phyloP scores from a whole-genome alignment of 2,329 filamentous ascomycete species.

The Exophiala aquamarina region DNA sequence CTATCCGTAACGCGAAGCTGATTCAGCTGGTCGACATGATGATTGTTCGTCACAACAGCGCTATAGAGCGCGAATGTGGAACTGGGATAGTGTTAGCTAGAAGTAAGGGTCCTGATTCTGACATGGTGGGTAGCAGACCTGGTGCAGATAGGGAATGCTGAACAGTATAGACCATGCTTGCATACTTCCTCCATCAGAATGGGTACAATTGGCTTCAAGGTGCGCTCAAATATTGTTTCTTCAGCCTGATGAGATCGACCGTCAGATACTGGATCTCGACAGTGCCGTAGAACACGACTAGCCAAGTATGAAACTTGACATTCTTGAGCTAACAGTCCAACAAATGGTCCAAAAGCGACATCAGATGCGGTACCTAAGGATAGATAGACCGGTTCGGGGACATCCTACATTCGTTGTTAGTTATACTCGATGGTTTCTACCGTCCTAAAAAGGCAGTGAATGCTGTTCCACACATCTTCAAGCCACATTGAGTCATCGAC shows the following conservation, averaged over 20 bases:
- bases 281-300: conserved; percentile 5
- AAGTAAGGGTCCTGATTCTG: neutral
- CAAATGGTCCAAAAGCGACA: conserved; percentile 7
- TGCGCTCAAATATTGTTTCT: conserved; percentile 6
- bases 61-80: conserved; percentile 6
- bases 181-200: conserved; percentile 5
- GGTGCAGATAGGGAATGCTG: conserved; percentile 3
- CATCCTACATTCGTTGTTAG: neutral
- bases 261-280: conserved; percentile 6
- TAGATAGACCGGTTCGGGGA: neutral
- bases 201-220: conserved; percentile 4
- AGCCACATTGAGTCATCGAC: conserved; percentile 6
- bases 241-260: conserved; percentile 4
- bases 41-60: neutral
- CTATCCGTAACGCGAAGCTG: neutral
- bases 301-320: conserved; percentile 9
- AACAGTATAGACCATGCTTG: conserved; percentile 8
- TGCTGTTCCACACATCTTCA: conserved; percentile 4
- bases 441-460: no score
- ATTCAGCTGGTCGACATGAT: neutral
- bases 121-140: neutral
- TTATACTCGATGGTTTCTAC: neutral
- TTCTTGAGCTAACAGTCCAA: conserved; percentile 10
- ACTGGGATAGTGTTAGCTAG: neutral
- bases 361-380: conserved; percentile 3